Conservation (phyloP, 495 filamentous ascomycete genomes). For the Corynascus novoguineensis region DNA sequence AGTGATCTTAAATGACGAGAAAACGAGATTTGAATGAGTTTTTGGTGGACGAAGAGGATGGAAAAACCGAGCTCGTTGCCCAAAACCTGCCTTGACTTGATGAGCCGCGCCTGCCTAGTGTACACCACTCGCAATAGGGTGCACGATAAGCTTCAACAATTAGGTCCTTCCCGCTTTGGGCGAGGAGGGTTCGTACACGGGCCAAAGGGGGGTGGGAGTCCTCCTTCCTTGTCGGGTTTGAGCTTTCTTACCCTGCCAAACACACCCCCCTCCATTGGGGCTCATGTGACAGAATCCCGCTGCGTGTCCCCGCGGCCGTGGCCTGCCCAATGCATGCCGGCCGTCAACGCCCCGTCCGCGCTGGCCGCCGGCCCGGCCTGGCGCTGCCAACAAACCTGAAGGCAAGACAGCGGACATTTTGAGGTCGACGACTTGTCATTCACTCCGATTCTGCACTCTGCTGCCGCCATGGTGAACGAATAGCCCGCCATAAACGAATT, state of each 20-base stretch:
- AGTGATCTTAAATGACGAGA: no score
- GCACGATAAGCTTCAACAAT: conserved; percentile 1
- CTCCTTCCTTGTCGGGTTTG: no score
- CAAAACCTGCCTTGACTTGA: neutral
- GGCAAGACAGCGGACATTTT: neutral
- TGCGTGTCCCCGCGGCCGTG: conserved; percentile 8
- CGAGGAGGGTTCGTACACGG: conserved; percentile 2
- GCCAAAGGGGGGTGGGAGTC: neutral
- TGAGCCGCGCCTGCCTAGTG: neutral
- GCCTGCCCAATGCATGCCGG: neutral
- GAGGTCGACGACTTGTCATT: neutral
- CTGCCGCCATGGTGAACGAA: neutral
- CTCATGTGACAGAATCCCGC: conserved; percentile 10
- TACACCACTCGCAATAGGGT: no score
- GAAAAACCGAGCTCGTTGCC: neutral
- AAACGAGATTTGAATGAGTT: no score
- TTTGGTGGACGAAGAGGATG: no score
- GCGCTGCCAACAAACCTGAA: neutral
- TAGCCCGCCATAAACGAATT: neutral
- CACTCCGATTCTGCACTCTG: neutral
- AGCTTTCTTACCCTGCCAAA: no score
- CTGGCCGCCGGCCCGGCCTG: neutral
- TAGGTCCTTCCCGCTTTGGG: conserved; percentile 6
- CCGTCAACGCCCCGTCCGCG: neutral
- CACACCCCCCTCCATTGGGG: neutral